A percentile compares a stretch with the other conserved stretches of the same genome.
phyloP scores from a whole-genome alignment of 441 rosid species.

The Arabidopsis hybrid region DNA sequence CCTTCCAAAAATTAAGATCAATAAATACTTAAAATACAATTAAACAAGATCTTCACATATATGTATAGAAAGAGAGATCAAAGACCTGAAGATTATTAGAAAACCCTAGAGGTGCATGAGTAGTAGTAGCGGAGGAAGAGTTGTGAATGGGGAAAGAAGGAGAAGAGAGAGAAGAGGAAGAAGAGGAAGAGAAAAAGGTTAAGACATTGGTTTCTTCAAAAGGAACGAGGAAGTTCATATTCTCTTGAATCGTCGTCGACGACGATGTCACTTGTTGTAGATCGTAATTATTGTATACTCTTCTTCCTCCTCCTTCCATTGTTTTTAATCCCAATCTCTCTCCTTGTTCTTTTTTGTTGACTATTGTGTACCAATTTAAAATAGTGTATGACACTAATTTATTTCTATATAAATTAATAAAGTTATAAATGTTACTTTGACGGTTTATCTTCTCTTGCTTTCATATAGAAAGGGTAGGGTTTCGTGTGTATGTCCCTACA shows the following conservation, averaged over 20 bases:
- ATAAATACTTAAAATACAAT: neutral
- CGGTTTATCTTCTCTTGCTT: conserved; percentile 41
- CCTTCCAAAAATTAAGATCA: conserved; percentile 33
- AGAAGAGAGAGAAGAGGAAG: conserved; percentile 52
- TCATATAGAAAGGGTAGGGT: conserved; percentile 43
- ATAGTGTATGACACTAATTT: conserved; percentile 27
- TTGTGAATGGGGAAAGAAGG: conserved; percentile 49
- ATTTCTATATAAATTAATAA: conserved; percentile 24
- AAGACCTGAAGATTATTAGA: conserved; percentile 51
- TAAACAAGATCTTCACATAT: conserved; percentile 20
- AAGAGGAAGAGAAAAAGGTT: conserved; percentile 68
- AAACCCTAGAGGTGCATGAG: conserved; percentile 56
- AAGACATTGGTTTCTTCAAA: conserved; percentile 82
- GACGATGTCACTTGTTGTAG: conserved; percentile 52
- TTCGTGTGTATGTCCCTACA: conserved; percentile 44
- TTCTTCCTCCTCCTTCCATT: conserved; percentile 45
- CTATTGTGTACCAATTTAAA: conserved; percentile 25
- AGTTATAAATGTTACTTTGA: conserved; percentile 35
- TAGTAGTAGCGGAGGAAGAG: conserved; percentile 37
- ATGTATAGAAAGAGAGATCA: conserved; percentile 3
- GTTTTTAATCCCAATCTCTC: conserved; percentile 6
- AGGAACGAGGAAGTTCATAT: conserved; percentile 72
- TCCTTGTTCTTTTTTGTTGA: conserved; percentile 21
- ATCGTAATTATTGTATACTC: conserved; percentile 50
- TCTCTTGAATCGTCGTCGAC: conserved; percentile 48